Evolutionary conservation across 2,329 filamentous ascomycete species (phyloP).

Genomic region (Tolypocladium sp.): DNA sequence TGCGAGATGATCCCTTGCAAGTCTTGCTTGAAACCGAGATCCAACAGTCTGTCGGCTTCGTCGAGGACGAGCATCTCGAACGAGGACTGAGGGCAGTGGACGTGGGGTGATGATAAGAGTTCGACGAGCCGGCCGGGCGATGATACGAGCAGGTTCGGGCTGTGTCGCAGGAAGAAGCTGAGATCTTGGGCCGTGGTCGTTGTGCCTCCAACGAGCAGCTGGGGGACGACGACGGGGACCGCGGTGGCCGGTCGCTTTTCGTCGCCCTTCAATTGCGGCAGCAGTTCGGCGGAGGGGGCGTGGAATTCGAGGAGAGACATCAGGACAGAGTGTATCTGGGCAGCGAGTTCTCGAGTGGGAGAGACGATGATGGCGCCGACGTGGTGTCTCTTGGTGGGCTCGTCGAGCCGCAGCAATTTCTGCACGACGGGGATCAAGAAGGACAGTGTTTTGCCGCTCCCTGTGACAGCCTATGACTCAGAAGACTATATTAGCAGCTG

Average conservation of each 20-base stretch:
- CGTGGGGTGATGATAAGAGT: slow-evolving; percentile 75
- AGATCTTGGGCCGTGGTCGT: slow-evolving; percentile 77
- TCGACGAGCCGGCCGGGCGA: slow-evolving; percentile 88
- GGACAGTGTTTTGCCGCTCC: slow-evolving; percentile 81
- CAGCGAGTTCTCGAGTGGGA: slow-evolving; percentile 81
- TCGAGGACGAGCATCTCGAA: slow-evolving; percentile 92
- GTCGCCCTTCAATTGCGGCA: slow-evolving; percentile 44
- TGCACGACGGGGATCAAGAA: slow-evolving; percentile 81
- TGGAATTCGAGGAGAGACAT: slow-evolving; percentile 75
- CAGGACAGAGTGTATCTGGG: slow-evolving; percentile 80
- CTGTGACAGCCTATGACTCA: slow-evolving; percentile 61
- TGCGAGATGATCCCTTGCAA: slow-evolving; percentile 75
- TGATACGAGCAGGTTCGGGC: slow-evolving; percentile 81
- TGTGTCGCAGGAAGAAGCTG: slow-evolving; percentile 71
- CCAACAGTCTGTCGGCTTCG: slow-evolving; percentile 85
- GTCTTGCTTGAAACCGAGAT: slow-evolving; percentile 89
- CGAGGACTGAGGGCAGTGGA: slow-evolving; percentile 77
- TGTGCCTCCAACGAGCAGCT: slow-evolving; percentile 78
- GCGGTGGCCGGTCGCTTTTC: slow-evolving; percentile 42
- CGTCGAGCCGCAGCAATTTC: slow-evolving; percentile 68
- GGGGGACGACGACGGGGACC: slow-evolving; percentile 60
- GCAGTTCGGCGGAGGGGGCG: slow-evolving; percentile 59
- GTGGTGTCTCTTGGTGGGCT: slow-evolving; percentile 81
- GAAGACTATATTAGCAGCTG: neutral
- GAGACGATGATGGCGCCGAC: slow-evolving; percentile 87